Percentiles rank a stretch among this genome's conserved stretches.
Conservation (phyloP, 2,329 filamentous ascomycete genomes). For the Phaeophleospora eucalypticola region DNA sequence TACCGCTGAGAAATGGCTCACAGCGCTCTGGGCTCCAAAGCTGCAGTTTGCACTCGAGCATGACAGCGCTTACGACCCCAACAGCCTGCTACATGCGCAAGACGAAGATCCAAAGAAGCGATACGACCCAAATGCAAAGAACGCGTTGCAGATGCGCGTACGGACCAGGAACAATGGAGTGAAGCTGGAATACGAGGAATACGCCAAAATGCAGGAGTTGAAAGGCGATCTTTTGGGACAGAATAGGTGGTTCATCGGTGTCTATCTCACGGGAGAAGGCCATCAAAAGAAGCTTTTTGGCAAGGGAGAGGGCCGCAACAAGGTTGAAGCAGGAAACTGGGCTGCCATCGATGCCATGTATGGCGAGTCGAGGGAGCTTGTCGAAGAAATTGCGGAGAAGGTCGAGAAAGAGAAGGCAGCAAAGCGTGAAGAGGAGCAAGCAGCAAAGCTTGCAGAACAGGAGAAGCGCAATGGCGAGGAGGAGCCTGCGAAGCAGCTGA, state of each 20-base stretch:
- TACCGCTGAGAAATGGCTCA: slow-evolving; percentile 66
- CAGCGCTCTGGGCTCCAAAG: slow-evolving; percentile 66
- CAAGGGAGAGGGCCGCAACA: slow-evolving; percentile 59
- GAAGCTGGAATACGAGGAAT: slow-evolving; percentile 46
- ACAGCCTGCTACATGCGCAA: not conserved
- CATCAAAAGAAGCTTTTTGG: slow-evolving; percentile 60
- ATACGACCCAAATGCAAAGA: slow-evolving; percentile 39
- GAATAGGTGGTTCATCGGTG: slow-evolving; percentile 55
- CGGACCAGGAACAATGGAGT: slow-evolving; percentile 23
- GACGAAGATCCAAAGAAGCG: not conserved
- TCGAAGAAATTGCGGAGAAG: slow-evolving; percentile 27
- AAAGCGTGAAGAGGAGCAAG: not conserved
- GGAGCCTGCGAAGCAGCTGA: not conserved
- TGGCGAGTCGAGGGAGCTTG: slow-evolving; percentile 37
- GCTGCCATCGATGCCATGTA: slow-evolving; percentile 60
- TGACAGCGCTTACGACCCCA: slow-evolving; percentile 5
- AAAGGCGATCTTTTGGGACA: slow-evolving; percentile 50
- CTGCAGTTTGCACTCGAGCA: slow-evolving; percentile 36
- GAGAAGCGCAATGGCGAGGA: not conserved
- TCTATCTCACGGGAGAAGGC: slow-evolving; percentile 66
- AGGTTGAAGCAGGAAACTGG: slow-evolving; percentile 64
- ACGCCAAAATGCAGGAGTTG: slow-evolving; percentile 52
- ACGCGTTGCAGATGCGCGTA: slow-evolving; percentile 35
- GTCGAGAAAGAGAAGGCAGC: slow-evolving; percentile 1
- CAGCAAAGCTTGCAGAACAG: not conserved